Percentiles rank a stretch among this genome's conserved stretches.
phyloP scores from a whole-genome alignment of 768 basidiomycete species.

The Lyophyllum atratum region DNA sequence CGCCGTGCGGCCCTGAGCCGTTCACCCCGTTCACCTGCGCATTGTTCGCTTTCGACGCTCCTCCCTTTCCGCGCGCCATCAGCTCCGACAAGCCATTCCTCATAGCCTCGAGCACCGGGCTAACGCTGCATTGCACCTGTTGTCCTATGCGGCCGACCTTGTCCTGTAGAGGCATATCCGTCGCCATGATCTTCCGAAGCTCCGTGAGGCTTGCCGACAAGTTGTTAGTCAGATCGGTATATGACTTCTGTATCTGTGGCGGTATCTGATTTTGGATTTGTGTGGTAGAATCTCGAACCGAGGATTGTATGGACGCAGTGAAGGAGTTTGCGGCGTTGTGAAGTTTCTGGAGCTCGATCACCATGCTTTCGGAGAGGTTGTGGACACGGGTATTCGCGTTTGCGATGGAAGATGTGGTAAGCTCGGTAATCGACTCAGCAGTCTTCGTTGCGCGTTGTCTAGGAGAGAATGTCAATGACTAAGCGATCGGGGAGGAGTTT shows the following conservation, averaged over 20 bases:
- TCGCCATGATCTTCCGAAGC: slow-evolving; percentile 52
- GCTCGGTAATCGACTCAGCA: slow-evolving; percentile 59
- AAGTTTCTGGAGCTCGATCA: slow-evolving; percentile 65
- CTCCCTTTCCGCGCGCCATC: slow-evolving; percentile 28
- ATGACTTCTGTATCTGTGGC: slow-evolving; percentile 59
- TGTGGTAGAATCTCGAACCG: no score
- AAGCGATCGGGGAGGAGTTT: not conserved
- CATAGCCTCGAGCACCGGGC: slow-evolving; percentile 59
- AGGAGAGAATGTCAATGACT: slow-evolving; percentile 8
- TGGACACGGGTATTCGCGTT: slow-evolving; percentile 60
- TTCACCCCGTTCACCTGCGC: not conserved
- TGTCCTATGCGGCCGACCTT: slow-evolving; percentile 58
- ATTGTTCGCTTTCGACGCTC: not conserved
- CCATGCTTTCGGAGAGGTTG: slow-evolving; percentile 64
- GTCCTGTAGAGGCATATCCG: slow-evolving; percentile 60
- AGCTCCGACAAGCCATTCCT: slow-evolving; percentile 42
- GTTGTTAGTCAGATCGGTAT: slow-evolving; percentile 48
- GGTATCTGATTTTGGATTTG: slow-evolving; percentile 54
- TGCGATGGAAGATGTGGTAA: slow-evolving; percentile 58
- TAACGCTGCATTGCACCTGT: slow-evolving; percentile 62
- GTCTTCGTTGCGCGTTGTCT: slow-evolving; percentile 74
- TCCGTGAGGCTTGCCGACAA: slow-evolving; percentile 52
- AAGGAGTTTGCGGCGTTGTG: slow-evolving; percentile 58
- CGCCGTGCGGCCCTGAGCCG: not conserved
- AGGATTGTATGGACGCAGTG: slow-evolving; percentile 42